phyloP scores from a whole-genome alignment of 2,329 filamentous ascomycete genomes.

The Malbranchea cinnamomea region DNA sequence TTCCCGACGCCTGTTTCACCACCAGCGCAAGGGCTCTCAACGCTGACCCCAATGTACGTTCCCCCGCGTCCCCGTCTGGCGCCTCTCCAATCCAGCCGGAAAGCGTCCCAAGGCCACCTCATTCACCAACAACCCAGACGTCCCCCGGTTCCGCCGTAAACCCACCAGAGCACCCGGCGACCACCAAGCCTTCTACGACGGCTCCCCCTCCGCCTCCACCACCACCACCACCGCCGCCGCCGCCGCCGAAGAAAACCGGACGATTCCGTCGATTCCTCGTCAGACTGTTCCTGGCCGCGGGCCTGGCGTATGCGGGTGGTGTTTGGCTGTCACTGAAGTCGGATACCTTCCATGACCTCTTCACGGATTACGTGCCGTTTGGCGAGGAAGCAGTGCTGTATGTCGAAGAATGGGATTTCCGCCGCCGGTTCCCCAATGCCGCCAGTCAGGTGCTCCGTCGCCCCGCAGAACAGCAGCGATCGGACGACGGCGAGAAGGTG shows the following conservation, averaged over 20 bases:
- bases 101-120: constrained; percentile 33
- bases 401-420: constrained; percentile 88
- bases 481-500: constrained; percentile 54
- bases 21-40: constrained; percentile 7
- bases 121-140: constrained; percentile 26
- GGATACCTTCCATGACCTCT: constrained; percentile 98
- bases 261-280: constrained; percentile 65
- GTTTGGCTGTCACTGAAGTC: constrained; percentile 86
- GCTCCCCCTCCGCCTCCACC: constrained; percentile 24
- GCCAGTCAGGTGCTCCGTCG: constrained; percentile 32
- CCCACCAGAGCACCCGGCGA: constrained; percentile 13
- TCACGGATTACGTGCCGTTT: constrained; percentile 90
- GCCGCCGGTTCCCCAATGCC: constrained; percentile 59
- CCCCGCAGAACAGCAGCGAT: constrained; percentile 15
- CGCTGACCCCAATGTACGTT: constrained; percentile 9
- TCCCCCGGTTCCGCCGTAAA: constrained; percentile 21
- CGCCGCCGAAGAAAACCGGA: constrained; percentile 48
- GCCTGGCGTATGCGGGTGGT: constrained; percentile 69
- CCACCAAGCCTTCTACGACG: constrained; percentile 20
- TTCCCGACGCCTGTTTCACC: constrained; percentile 14
- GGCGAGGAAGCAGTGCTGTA: constrained; percentile 91
- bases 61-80: constrained; percentile 29
- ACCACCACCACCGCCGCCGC: constrained; percentile 25
- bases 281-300: constrained; percentile 60
- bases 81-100: constrained; percentile 34